A percentile compares a stretch with the other conserved stretches of the same genome.
Evolutionary conservation across 2,329 filamentous ascomycete genomes (phyloP).

Genomic region (Penicillium sp.): DNA sequence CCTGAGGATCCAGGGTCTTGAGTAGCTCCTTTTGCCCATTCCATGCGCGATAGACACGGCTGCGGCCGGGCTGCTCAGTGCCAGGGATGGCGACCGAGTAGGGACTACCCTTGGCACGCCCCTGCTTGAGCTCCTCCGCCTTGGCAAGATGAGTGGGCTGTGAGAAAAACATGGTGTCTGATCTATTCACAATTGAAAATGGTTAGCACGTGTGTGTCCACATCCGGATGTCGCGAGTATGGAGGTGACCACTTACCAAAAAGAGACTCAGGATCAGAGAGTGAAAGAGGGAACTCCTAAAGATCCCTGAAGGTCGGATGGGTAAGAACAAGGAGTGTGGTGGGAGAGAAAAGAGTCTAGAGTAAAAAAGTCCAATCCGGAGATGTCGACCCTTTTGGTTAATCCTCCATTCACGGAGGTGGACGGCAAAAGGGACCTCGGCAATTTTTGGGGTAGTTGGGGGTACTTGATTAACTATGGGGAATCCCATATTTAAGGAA

Average conservation of each 20-base stretch:
- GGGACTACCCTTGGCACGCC: conserved; percentile 68
- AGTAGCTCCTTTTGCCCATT: conserved; percentile 67
- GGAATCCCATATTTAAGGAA: background rate
- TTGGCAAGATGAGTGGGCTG: conserved; percentile 33
- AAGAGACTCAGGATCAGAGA: background rate
- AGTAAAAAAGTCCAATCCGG: conserved; percentile 14
- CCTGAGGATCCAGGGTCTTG: conserved; percentile 63
- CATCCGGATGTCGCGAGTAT: conserved; percentile 1
- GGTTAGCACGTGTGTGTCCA: conserved; percentile 1
- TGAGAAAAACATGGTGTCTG: conserved; percentile 38
- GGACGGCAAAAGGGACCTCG: conserved; percentile 14
- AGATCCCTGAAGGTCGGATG: conserved; percentile 27
- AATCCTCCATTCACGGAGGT: conserved; percentile 6
- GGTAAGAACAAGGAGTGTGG: conserved; percentile 11
- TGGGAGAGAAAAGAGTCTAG: conserved; percentile 11
- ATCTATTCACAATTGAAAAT: background rate
- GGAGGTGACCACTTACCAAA: background rate
- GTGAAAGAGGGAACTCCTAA: conserved; percentile 32
- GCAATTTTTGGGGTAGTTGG: conserved; percentile 4
- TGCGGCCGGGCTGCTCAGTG: conserved; percentile 66
- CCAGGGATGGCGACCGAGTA: conserved; percentile 75
- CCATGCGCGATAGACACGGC: conserved; percentile 77
- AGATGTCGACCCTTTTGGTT: conserved; percentile 16
- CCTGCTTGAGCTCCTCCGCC: conserved; percentile 50
- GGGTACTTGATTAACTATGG: conserved; percentile 8